Evolutionary conservation across 805 yeast species (phyloP), one percentile per base, ranked within the genome.

Genomic region (Kockiozyma suomiensis): DNA sequence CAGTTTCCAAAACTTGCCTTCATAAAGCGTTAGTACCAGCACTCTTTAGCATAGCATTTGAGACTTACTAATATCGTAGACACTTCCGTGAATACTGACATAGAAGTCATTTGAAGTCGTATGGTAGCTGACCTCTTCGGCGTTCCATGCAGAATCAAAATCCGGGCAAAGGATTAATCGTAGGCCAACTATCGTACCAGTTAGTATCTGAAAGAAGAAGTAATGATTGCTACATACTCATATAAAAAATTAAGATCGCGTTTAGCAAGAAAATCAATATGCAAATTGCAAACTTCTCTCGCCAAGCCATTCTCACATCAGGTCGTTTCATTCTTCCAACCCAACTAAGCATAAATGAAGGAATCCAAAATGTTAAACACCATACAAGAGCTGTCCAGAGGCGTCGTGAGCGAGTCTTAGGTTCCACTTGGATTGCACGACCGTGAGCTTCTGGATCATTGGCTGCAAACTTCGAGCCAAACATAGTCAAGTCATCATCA

Each of bases 231-330:
- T n/a, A 37, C 62, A 32, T 47, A 59, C 62, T 76, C 79, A 76
- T 76, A 65, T 76, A 76, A 61, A 76, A 76, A n/a, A 75, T 72
- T 48, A 76, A 70, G 13, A 70, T 76, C 0, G 68, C 74, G 54
- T 77, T 77, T 47, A 77, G 54, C 19, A 76, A 61, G 28, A 69
- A 56, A 32, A 76, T 76, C 21, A 76, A 40, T 28, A 69, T 64
- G 56, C 75, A 77, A 28, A 76, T 72, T 1, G 69, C 73, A 2
- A 76, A 33, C 61, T 76, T 76, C 55, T 76, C 79, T 38, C 79
- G 69, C 79, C 79, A 76, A 1, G 79, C 79, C 66, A 76, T 69
- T 4, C 79, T 69, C 25, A 77, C 76, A 30, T 76, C 79, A 3
- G 71, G 69, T 8, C 79, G 69, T 50, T 70, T 70, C 79, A 77